A percentile compares a stretch with the other conserved stretches of the same genome.
phyloP scores from a whole-genome alignment of 148 eudicot species.

The Arbutus unedo region DNA sequence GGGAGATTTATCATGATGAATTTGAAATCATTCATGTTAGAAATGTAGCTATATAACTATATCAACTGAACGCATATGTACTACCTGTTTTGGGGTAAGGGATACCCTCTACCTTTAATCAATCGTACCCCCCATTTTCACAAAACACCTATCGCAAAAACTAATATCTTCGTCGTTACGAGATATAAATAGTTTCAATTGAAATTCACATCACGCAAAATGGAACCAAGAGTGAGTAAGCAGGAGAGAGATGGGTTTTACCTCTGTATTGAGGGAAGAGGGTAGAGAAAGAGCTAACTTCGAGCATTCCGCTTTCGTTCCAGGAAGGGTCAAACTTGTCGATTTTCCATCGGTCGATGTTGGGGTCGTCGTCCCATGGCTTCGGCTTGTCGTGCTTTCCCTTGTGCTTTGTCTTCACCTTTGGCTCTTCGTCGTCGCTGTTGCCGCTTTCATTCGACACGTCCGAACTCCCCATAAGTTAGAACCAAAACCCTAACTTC shows the following conservation, averaged over 20 bases:
- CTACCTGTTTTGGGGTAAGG: too few species aligned
- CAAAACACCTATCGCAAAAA: too few species aligned
- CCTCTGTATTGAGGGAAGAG: constrained; percentile 93
- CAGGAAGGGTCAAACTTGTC: constrained; percentile 81
- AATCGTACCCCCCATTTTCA: too few species aligned
- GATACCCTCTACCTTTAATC: too few species aligned
- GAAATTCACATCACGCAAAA: background rate
- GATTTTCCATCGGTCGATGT: constrained; percentile 82
- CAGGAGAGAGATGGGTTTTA: background rate
- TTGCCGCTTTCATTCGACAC: background rate
- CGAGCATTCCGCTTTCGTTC: constrained; percentile 72
- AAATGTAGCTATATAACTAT: too few species aligned
- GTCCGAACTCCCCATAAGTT: background rate
- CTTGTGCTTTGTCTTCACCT: background rate
- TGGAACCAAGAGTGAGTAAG: background rate
- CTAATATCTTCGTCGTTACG: too few species aligned
- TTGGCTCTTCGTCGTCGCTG: background rate
- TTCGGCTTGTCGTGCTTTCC: constrained; percentile 6
- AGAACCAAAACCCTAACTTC: background rate
- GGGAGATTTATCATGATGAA: background rate
- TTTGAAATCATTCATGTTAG: background rate
- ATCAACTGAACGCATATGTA: too few species aligned
- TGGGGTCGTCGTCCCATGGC: constrained; percentile 16
- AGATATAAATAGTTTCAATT: background rate
- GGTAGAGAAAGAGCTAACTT: constrained; percentile 49